Evolutionary conservation across 257 asterid genomes (phyloP).

Genomic region (Ehretia macrophylla): DNA sequence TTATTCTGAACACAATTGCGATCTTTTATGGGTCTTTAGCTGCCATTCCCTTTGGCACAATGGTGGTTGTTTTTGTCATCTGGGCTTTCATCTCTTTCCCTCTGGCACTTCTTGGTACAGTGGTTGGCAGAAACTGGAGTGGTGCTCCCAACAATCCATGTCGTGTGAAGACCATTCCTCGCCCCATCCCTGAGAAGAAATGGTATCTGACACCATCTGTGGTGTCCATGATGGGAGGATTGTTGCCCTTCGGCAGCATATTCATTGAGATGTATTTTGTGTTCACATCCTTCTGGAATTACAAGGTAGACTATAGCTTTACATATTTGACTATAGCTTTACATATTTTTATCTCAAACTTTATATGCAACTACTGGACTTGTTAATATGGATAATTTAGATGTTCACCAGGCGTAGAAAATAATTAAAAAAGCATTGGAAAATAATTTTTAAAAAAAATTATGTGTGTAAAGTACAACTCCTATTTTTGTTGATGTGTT

Average conservation of each 20-base stretch:
- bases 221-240: constrained; percentile 64
- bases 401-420: too few relatives aligned
- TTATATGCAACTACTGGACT: too few relatives aligned
- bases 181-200: constrained; percentile 89
- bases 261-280: constrained; percentile 71
- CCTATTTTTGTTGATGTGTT: too few relatives aligned
- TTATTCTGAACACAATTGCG: constrained; percentile 54
- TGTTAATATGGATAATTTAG: too few relatives aligned
- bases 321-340: not conserved
- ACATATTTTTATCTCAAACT: not conserved
- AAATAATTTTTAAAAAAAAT: too few relatives aligned
- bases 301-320: constrained; percentile 38
- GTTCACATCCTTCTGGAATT: constrained; percentile 72
- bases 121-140: constrained; percentile 60
- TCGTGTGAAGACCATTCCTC: constrained; percentile 68
- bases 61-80: constrained; percentile 56
- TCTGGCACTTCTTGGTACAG: constrained; percentile 56
- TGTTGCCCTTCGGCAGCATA: constrained; percentile 67
- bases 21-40: constrained; percentile 66
- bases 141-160: constrained; percentile 69
- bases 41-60: constrained; percentile 65
- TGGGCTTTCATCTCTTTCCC: constrained; percentile 69
- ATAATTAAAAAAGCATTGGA: too few relatives aligned
- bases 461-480: too few relatives aligned
- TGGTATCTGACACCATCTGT: constrained; percentile 63